Evolutionary conservation across 2,329 filamentous ascomycete genomes (phyloP).

Genomic region (Trichoderma sp.): DNA sequence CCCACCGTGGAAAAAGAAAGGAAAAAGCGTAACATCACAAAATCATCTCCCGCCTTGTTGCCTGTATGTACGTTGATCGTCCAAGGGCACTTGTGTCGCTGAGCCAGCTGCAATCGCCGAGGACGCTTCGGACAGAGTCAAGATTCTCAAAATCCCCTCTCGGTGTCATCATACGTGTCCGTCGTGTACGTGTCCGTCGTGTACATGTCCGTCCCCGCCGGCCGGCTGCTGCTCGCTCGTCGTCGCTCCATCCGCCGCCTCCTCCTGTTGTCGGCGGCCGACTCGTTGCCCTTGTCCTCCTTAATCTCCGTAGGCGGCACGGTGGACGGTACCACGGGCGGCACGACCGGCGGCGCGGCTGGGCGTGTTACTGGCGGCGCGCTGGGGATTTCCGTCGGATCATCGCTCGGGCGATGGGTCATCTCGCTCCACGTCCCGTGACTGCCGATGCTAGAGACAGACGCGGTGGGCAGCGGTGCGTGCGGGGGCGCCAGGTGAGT

Average conservation of each 20-base stretch:
- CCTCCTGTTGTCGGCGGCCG: slow-evolving; percentile 53
- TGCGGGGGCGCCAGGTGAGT: slow-evolving; percentile 25
- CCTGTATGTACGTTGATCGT: slow-evolving; percentile 20
- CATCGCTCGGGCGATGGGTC: slow-evolving; percentile 45
- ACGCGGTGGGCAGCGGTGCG: slow-evolving; percentile 42
- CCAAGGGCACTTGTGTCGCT: slow-evolving; percentile 7
- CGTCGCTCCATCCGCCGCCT: slow-evolving; percentile 59
- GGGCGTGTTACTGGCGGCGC: background rate
- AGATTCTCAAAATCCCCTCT: slow-evolving; percentile 29
- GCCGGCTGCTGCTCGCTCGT: slow-evolving; percentile 44
- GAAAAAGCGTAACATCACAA: background rate
- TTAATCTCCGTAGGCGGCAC: background rate
- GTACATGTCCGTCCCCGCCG: slow-evolving; percentile 39
- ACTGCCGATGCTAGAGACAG: slow-evolving; percentile 53
- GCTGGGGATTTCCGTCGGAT: slow-evolving; percentile 5
- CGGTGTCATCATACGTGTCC: slow-evolving; percentile 32
- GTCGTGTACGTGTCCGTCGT: slow-evolving; percentile 39
- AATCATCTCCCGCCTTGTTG: background rate
- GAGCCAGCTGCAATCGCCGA: background rate
- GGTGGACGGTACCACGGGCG: background rate
- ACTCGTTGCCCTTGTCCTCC: slow-evolving; percentile 38
- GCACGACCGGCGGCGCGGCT: background rate
- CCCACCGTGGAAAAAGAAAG: slow-evolving; percentile 13
- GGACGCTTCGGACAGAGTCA: background rate
- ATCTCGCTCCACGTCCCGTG: slow-evolving; percentile 59